Conservation (phyloP, 2,329 filamentous ascomycete genomes). For the Ophiostoma sp. region DNA sequence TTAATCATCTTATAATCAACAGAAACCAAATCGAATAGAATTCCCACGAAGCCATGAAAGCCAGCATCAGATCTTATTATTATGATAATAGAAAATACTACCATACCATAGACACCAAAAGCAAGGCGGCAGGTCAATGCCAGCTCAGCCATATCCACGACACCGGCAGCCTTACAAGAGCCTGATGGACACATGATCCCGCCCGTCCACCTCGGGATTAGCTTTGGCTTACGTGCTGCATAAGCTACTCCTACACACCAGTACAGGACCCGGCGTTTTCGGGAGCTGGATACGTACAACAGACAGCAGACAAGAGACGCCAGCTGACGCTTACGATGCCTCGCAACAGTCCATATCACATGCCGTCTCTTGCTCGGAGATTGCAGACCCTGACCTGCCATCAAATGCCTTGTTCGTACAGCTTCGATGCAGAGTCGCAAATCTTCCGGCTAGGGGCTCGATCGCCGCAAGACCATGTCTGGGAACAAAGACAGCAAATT, state of each 20-base stretch:
- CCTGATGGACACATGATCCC: not conserved
- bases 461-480: not conserved
- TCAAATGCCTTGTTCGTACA: not conserved
- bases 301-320: not conserved
- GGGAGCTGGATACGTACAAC: not conserved
- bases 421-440: not conserved
- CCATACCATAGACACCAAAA: not conserved
- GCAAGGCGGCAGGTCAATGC: not conserved
- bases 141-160: not conserved
- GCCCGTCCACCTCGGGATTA: not conserved
- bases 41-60: no score
- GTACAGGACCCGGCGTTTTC: not conserved
- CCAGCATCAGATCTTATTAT: no score
- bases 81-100: no score
- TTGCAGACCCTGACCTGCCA: not conserved
- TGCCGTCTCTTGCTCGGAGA: not conserved
- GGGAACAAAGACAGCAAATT: not conserved
- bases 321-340: not conserved
- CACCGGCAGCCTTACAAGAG: conserved; percentile 1
- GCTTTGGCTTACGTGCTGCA: not conserved
- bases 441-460: not conserved
- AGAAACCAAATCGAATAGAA: no score
- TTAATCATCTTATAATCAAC: no score
- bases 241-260: not conserved
- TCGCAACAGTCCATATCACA: not conserved